Base-by-base conservation (phyloP, 169 alveolate species). In the Plasmodium coatneyi region DNA sequence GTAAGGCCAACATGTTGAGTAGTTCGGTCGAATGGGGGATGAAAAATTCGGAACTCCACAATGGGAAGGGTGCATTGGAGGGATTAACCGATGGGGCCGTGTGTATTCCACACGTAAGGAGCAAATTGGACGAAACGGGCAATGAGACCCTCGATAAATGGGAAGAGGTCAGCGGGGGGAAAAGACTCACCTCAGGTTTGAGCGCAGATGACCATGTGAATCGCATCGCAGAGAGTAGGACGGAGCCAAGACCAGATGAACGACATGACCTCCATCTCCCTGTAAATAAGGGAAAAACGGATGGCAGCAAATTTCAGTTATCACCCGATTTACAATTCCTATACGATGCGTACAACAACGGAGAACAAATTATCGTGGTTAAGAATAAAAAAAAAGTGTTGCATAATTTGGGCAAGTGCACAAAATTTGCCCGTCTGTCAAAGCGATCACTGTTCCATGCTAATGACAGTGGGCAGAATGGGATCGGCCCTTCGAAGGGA, bases 331-430 rank as follows among this genome's bases (percentile, higher is more conserved):
- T 89, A 10, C 91, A 80, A 66, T 25, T 36, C 30, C 12, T 89
- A 43, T 89, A 80, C 34, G 81, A 89, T 80, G 90, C 94, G 41
- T 89, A 89, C 60, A 79, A 66, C 54, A 60, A 80, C 39, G 94
- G 94, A 41, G 94, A 89, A 28, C 60, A 89, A 32, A 70, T 89
- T 16, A 30, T 89, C 41, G 80, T 89, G 12, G 28, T 89, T 25
- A 32, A 49, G 25, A 56, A 89, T 54, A 89, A 89, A 46, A 41
- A 89, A 6, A 60, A 60, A 72, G 28, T 79, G 52, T 25, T 79
- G 82, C 80, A 89, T 28, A 79, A 89, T 80, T 66, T 66, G 54
- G 74, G 43, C 34, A 60, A 60, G 9, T 79, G 72, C 54, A 89
- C 36, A 22, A 43, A 56, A 52, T 76, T 49, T 86, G 52, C 66